phyloP scores from a whole-genome alignment of 345 rosid genomes.

The Geranium rotundifolium region DNA sequence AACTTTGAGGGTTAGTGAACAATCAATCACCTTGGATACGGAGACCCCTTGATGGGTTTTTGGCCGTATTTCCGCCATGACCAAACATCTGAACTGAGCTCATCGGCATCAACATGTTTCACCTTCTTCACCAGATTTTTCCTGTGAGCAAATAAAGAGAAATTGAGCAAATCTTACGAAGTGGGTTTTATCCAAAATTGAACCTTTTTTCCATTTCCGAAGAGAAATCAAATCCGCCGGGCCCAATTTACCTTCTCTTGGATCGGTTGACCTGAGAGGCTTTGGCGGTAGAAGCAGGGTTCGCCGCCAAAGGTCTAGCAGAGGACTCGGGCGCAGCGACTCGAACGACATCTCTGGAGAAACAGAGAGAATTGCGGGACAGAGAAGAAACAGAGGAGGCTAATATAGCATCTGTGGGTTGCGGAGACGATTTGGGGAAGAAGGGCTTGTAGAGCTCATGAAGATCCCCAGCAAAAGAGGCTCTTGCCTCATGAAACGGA shows the following conservation, averaged over 20 bases:
- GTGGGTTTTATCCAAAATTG: constrained; percentile 2
- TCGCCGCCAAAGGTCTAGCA: constrained; percentile 9
- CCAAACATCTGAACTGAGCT: constrained; percentile 86
- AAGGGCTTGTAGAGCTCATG: constrained; percentile 75
- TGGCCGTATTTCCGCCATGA: constrained; percentile 99
- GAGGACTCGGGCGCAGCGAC: constrained; percentile 15
- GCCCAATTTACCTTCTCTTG: constrained; percentile 57
- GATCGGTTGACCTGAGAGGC: constrained; percentile 48
- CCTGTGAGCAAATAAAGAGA: constrained; percentile 25
- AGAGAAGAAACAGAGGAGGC: constrained; percentile 32
- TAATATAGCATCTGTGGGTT: constrained; percentile 9
- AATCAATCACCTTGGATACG: constrained; percentile 64
- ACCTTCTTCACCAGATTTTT: constrained; percentile 81
- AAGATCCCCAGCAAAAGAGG: constrained; percentile 29
- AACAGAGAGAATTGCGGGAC: constrained; percentile 4
- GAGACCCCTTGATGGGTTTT: constrained; percentile 98
- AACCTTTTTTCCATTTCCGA: not conserved
- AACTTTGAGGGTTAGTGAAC: not conserved
- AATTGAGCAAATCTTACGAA: constrained; percentile 1
- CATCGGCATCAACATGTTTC: constrained; percentile 85
- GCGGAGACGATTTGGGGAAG: constrained; percentile 28
- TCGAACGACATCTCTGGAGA: constrained; percentile 23
- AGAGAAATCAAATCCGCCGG: not conserved
- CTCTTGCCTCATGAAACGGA: constrained; percentile 23
- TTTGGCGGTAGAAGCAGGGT: constrained; percentile 12